A percentile compares a stretch with the other conserved stretches of the same genome.
Evolutionary conservation across 805 yeast species (phyloP).

Genomic region (Wickerhamiella brachini): DNA sequence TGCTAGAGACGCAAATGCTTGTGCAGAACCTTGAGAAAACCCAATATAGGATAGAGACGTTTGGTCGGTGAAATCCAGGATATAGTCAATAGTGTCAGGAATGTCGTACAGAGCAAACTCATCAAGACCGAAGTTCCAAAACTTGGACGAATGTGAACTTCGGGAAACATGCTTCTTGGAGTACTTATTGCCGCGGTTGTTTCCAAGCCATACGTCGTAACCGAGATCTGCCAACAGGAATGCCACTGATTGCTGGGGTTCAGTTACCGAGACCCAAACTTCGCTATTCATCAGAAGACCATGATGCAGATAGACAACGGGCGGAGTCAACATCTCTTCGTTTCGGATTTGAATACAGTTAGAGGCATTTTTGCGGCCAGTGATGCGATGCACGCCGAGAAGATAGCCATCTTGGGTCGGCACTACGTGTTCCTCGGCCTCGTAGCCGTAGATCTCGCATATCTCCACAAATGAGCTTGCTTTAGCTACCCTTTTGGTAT

Average conservation of each 20-base stretch:
- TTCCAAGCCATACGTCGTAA: slow-evolving; percentile 91
- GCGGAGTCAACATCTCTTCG: slow-evolving; percentile 9
- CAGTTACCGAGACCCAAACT: slow-evolving; percentile 47
- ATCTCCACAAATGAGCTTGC: slow-evolving; percentile 40
- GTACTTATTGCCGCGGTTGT: slow-evolving; percentile 86
- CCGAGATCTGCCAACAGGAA: slow-evolving; percentile 68
- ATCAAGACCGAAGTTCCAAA: slow-evolving; percentile 87
- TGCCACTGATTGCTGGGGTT: slow-evolving; percentile 48
- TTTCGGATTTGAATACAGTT: neutral
- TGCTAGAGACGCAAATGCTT: slow-evolving; percentile 72
- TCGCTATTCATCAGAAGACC: slow-evolving; percentile 86
- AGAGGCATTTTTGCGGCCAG: slow-evolving; percentile 9
- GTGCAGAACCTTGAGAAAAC: slow-evolving; percentile 90
- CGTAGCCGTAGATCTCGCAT: slow-evolving; percentile 54
- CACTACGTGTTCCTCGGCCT: slow-evolving; percentile 63
- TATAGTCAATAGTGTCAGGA: slow-evolving; percentile 67
- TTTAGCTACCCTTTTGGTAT: slow-evolving; percentile 6
- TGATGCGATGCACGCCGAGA: slow-evolving; percentile 58
- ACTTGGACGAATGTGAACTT: slow-evolving; percentile 33
- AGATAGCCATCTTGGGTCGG: slow-evolving; percentile 65
- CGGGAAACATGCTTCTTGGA: slow-evolving; percentile 58
- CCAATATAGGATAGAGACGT: slow-evolving; percentile 57
- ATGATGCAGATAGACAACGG: slow-evolving; percentile 74
- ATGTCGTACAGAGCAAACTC: slow-evolving; percentile 87
- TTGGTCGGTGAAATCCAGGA: slow-evolving; percentile 38